Base-by-base conservation (phyloP, 2,329 filamentous ascomycete genomes). In the Microdochium bolleyi region DNA sequence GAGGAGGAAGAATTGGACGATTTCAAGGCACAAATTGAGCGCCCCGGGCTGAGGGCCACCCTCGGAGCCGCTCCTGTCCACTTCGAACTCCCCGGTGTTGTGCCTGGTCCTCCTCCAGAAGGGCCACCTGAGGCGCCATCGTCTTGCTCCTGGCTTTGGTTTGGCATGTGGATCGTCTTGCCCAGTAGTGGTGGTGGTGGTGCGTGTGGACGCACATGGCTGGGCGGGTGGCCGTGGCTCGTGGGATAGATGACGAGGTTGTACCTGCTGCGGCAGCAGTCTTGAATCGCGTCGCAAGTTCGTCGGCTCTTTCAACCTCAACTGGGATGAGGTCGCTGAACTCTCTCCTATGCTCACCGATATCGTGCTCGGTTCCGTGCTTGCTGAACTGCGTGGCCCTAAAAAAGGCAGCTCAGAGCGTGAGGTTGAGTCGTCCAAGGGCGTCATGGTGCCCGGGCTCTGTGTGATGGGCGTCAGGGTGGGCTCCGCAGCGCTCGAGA, bases 171-270 rank as follows among this genome's bases (percentile, higher is more conserved):
- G 58, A 22, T 58, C 56, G 51, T 55, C 53, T 25, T 61, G 55
- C 50, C 54, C 62, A 37, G 72, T 67, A 83, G 70, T 83, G 83
- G 68, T 83, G 80, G 64, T 83, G 80, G 60, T 84, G 79, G 60
- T 84, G 80, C 57, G 75, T 80, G 63, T 83, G 80, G 54, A 81
- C 58, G 59, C 79, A 81, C 57, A 77, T 60, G 56, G 22, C 60
- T 58, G 44, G 56, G 54, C 27, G 58, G 48, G 24, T 34, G 30
- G 53, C 52, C 37, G 51, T n/a, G 52, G 53, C 48, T 48, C 34
- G 48, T 53, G 46, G 38, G 56, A 38, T 19, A 10, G n/a, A n/a
- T n/a, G n/a, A n/a, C n/a, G n/a, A n/a, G n/a, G n/a, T n/a, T n/a
- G n/a, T n/a, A n/a, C n/a, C 27, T 24, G 24, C 27, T 41, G 49